Base-by-base conservation (phyloP, 371 early-diverging fungal genomes). In the Rhizopus microsporus region DNA sequence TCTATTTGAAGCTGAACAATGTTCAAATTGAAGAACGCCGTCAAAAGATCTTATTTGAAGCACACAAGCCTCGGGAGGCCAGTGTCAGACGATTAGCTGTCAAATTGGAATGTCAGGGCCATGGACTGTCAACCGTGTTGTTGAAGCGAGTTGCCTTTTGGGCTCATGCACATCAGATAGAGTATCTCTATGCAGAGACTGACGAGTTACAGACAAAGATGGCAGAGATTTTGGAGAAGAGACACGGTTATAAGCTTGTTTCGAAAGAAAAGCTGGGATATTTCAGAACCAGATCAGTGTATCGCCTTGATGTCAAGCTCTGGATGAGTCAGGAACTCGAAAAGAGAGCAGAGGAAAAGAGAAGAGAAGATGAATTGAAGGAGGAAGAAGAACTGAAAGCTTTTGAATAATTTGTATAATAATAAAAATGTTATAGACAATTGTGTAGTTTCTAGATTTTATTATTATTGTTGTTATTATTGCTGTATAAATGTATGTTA, bases 101-200 rank as follows among this genome's bases (percentile, higher is more conserved):
- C 57, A 76, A 73, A 31, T 54, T 63, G 15, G 75, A 80, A 37
- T 72, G 71, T 59, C 80, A 80, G 53, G 55, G 57, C n/a, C 67
- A 77, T 56, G 80, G 80, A 1, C 56, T 80, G 13, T 77, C 80
- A 7, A 77, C 77, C 0, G 68, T 75, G 2, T 50, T 80, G 39
- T 42, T 80, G 30, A 76, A 74, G 52, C 68, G 80, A n/a, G 80
- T 71, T 15, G 71, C 69, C 12, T 72, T 76, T 29, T 77, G 77
- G 77, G 77, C 77, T n/a, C 75, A 77, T 39, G 55, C 71, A 4
- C 72, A 75, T 30, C 63, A 71, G 35, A 62, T 77, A 7, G 80
- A 80, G 16, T 73, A 74, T 46, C 65, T 80, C 16, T 74, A 71
- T 62, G 80, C 80, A 13, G 77, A 77, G 23, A 69, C 69, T 6